Evolutionary conservation across 257 asterid genomes (phyloP).

Genomic region (Nicotiana tabacum): DNA sequence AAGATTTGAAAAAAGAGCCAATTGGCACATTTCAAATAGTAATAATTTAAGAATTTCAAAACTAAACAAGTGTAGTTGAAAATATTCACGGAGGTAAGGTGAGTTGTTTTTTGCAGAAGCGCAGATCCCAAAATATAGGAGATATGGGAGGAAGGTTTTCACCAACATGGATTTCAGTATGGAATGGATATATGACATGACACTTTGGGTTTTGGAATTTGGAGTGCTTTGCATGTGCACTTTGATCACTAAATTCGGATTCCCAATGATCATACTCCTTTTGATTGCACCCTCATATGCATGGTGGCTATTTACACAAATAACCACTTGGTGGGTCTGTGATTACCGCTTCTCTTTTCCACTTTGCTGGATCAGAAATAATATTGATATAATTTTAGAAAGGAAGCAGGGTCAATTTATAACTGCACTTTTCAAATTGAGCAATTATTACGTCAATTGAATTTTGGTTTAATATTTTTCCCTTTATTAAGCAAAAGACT

Average conservation of each 20-base stretch:
- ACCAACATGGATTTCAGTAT: not conserved
- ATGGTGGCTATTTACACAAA: not conserved
- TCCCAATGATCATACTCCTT: constrained; percentile 12
- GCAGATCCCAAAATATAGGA: constrained; percentile 4
- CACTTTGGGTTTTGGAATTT: not conserved
- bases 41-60: not conserved
- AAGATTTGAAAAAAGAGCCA: not conserved
- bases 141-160: constrained; percentile 8
- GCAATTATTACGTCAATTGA: no score
- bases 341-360: no score
- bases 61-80: not conserved
- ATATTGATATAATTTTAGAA: not conserved
- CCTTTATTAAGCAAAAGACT: no score
- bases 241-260: constrained; percentile 2
- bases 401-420: not conserved
- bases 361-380: no score
- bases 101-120: not conserved
- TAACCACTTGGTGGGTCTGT: no score
- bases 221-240: constrained; percentile 10
- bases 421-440: no score
- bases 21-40: not conserved
- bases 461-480: no score
- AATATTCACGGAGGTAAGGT: not conserved
- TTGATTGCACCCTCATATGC: not conserved
- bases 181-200: not conserved